phyloP scores from a whole-genome alignment of 306 rosid species.

The Ormosia emarginata region DNA sequence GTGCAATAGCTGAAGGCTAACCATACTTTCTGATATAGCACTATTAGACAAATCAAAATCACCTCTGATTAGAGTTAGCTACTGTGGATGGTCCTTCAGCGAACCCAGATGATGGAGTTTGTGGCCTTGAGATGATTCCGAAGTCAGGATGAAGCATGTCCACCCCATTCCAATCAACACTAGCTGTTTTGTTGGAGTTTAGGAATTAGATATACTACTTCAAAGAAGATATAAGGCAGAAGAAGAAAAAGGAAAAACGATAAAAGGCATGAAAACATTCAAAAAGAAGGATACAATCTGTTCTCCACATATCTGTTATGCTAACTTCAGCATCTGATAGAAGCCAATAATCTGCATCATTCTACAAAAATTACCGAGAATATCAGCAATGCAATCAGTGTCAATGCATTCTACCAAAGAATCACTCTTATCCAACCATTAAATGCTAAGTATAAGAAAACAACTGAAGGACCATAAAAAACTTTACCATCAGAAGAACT shows the following conservation, averaged over 20 bases:
- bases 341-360: constrained; percentile 97
- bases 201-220: constrained; percentile 36
- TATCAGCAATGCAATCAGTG: constrained; percentile 4
- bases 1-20: constrained; percentile 28
- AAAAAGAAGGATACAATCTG: constrained; percentile 72
- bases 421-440: neutral
- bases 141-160: constrained; percentile 75
- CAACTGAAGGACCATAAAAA: neutral
- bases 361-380: constrained; percentile 51
- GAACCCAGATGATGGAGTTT: constrained; percentile 48
- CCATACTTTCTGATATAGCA: constrained; percentile 28
- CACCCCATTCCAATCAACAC: constrained; percentile 69
- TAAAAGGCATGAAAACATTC: constrained; percentile 13
- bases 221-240: neutral
- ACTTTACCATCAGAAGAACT: neutral
- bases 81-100: constrained; percentile 50
- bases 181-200: constrained; percentile 51
- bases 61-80: constrained; percentile 47
- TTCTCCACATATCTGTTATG: constrained; percentile 97
- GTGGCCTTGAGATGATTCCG: constrained; percentile 44
- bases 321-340: constrained; percentile 91
- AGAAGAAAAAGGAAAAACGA: neutral
- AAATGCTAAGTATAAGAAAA: neutral
- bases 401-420: neutral
- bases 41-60: constrained; percentile 25